phyloP scores from a whole-genome alignment of 352 stramenopile genomes.

The Globisporangium paroecandrum region DNA sequence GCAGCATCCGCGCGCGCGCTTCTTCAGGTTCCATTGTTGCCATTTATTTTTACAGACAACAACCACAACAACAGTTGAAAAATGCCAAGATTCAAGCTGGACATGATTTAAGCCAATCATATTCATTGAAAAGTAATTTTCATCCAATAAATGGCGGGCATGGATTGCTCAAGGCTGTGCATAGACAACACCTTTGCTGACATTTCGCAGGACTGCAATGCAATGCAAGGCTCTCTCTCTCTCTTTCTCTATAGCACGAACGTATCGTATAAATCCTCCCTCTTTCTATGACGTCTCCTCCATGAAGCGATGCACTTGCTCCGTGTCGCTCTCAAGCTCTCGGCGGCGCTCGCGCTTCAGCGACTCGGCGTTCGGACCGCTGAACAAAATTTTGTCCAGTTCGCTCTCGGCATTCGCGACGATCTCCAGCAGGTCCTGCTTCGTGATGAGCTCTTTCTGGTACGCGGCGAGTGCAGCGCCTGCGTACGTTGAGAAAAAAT shows the following conservation, averaged over 20 bases:
- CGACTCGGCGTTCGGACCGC: slow-evolving; percentile 31
- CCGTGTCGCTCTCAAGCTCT: slow-evolving; percentile 45
- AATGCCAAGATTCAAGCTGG: neutral
- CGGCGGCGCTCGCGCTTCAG: slow-evolving; percentile 34
- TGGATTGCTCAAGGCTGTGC: neutral
- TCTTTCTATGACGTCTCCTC: neutral
- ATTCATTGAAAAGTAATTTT: neutral
- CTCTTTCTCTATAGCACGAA: slow-evolving; percentile 2
- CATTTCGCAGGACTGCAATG: neutral
- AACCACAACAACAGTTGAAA: neutral
- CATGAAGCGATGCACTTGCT: slow-evolving; percentile 23
- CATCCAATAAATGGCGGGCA: neutral
- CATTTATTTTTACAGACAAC: neutral
- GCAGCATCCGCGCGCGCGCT: slow-evolving; percentile 52
- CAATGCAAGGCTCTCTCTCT: neutral
- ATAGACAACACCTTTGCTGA: neutral
- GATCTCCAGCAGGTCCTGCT: slow-evolving; percentile 49
- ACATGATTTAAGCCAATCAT: slow-evolving; percentile 4
- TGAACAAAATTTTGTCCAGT: slow-evolving; percentile 44
- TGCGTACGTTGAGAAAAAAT: slow-evolving; percentile 75
- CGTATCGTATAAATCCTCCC: neutral
- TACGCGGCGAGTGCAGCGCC: slow-evolving; percentile 50
- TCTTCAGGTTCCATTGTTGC: slow-evolving; percentile 35
- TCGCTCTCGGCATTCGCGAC: slow-evolving; percentile 37
- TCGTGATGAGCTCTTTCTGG: slow-evolving; percentile 57